Percentiles rank a stretch among this genome's conserved stretches.
Conservation (phyloP, 129 eudicot species). For the Flaveria bidentis region DNA sequence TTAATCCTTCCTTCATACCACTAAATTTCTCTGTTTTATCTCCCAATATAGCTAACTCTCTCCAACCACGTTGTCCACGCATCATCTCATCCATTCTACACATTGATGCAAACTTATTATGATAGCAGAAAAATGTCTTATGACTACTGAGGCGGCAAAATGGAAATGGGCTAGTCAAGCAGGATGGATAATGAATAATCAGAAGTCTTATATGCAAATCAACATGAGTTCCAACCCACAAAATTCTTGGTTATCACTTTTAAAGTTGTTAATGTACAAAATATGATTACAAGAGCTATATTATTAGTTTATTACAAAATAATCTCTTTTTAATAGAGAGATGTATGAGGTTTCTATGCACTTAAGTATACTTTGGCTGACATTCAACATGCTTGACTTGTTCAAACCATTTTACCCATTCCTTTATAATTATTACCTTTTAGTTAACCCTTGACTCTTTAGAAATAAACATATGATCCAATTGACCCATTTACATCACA, state of each 20-base stretch:
- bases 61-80: constrained; percentile 69
- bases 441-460: background rate
- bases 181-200: background rate
- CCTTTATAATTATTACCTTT: background rate
- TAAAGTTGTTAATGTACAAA: background rate
- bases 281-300: background rate
- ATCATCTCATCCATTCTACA: constrained; percentile 97
- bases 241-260: background rate
- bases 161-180: background rate
- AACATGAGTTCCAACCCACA: background rate
- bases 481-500: background rate
- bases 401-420: background rate
- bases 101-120: constrained; percentile 17
- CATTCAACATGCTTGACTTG: background rate
- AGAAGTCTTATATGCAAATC: background rate
- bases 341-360: background rate
- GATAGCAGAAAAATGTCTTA: constrained; percentile 12
- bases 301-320: background rate
- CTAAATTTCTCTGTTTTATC: constrained; percentile 50
- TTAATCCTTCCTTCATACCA: constrained; percentile 48
- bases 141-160: constrained; percentile 5
- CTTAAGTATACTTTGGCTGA: background rate
- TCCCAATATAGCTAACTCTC: constrained; percentile 55
- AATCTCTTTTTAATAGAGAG: background rate
- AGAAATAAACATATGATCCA: background rate